Evolutionary conservation across 768 basidiomycete species (phyloP), one percentile per base, ranked within the genome.

Genomic region (Calocera cornea): DNA sequence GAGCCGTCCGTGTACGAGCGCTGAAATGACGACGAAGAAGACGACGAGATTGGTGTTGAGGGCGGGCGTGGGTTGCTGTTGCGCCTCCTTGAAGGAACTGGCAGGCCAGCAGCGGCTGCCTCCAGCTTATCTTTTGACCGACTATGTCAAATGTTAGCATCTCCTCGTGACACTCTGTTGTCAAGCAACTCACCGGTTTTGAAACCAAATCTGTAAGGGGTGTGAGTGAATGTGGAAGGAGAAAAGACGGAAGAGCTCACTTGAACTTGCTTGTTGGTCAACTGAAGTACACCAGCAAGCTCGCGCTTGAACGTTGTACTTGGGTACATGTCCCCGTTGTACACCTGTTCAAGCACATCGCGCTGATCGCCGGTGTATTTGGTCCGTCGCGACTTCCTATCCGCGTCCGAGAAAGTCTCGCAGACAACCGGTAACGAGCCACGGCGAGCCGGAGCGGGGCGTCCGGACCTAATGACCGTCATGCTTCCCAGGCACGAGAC

Each of bases 291-390:
- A 10, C 54, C 54, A 10, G 54, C 54, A 19, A 60, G 54, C 54
- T 60, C 54, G 54, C 54, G 54, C 54, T 60, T 60, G 54, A 29
- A 60, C 10, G 54, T 60, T 16, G 54, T 60, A 27, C 54, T 60
- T 10, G 54, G 54, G 19, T 60, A 60, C 54, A 60, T 60, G 31
- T 60, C 54, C 54, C 54, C 54, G 31, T 60, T 60, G 54, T 60
- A 60, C 24, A 60, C 54, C 24, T 60, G 27, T 60, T 60, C 54
- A 60, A 60, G 54, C 24, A 60, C 27, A 19, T 60, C 54, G 31
- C 54, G 54, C 27, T 60, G 54, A 33, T 60, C 31, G 19, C 54
- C 54, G 54, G 54, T 60, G 19, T 60, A 60, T 27, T 60, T 60
- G 5, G 54, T 60, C 2, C 54, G 54, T 29, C 54, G 24, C 31